phyloP scores from a whole-genome alignment of 805 yeast species.

The Yarrowia hollandica region DNA sequence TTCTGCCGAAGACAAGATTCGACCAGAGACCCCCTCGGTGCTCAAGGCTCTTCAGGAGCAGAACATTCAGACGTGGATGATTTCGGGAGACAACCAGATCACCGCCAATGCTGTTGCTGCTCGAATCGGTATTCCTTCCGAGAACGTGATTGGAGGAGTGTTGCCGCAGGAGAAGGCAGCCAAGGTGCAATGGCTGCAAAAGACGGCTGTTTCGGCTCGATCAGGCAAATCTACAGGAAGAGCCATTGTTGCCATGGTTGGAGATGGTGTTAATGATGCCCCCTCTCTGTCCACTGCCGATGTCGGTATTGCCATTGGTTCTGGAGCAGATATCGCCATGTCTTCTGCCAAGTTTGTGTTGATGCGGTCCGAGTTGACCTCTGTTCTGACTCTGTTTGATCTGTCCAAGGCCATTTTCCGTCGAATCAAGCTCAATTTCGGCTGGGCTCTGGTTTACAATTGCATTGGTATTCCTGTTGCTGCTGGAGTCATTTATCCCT shows the following conservation, averaged over 20 bases:
- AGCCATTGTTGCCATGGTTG: conserved; percentile 69
- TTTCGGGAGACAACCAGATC: conserved; percentile 67
- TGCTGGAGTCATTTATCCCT: conserved; percentile 85
- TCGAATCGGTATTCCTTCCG: conserved; percentile 56
- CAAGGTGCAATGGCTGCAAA: conserved; percentile 57
- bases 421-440: conserved; percentile 75
- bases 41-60: conserved; percentile 45
- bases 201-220: conserved; percentile 33
- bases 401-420: conserved; percentile 68
- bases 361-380: conserved; percentile 50
- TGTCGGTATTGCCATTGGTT: conserved; percentile 73
- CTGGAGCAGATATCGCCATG: conserved; percentile 74
- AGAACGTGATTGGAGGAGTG: conserved; percentile 65
- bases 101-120: conserved; percentile 69
- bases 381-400: conserved; percentile 59
- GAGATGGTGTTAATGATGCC: conserved; percentile 83
- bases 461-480: conserved; percentile 87
- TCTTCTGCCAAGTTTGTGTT: conserved; percentile 74
- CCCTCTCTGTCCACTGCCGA: conserved; percentile 76
- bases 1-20: conserved; percentile 57
- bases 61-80: conserved; percentile 67
- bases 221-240: conserved; percentile 34
- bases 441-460: conserved; percentile 87
- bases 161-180: conserved; percentile 72
- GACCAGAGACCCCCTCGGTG: conserved; percentile 57